Conservation (phyloP, 2,329 filamentous ascomycete species). For the Exophiala phaeomuriformis region DNA sequence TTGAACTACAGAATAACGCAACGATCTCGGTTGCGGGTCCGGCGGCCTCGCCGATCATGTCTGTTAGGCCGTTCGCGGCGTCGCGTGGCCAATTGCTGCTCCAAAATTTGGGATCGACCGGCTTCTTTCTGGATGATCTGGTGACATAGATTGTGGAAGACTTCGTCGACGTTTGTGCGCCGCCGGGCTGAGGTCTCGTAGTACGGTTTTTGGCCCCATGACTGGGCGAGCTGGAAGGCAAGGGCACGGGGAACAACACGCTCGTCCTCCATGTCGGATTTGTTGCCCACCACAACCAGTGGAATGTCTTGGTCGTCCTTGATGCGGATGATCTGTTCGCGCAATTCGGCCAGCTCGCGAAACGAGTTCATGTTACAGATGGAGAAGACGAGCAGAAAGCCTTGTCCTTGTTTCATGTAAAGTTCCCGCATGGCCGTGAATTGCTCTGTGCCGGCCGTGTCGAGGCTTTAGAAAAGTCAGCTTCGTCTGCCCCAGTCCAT, state of each 20-base stretch:
- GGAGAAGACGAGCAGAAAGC: slow-evolving; percentile 85
- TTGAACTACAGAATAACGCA: slow-evolving; percentile 29
- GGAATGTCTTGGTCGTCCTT: slow-evolving; percentile 80
- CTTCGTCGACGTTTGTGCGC: slow-evolving; percentile 81
- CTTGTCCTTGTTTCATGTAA: slow-evolving; percentile 90
- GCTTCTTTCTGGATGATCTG: slow-evolving; percentile 70
- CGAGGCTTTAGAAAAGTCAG: too few species aligned
- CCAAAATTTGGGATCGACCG: slow-evolving; percentile 32
- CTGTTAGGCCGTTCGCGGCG: slow-evolving; percentile 34
- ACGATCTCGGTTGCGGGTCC: slow-evolving; percentile 31
- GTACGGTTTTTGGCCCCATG: slow-evolving; percentile 79
- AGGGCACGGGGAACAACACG: slow-evolving; percentile 68
- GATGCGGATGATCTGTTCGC: slow-evolving; percentile 84
- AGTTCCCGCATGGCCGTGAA: slow-evolving; percentile 64
- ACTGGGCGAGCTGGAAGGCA: slow-evolving; percentile 77
- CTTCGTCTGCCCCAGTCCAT: slow-evolving; percentile 69
- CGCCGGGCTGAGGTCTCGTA: slow-evolving; percentile 83
- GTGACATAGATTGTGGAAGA: slow-evolving; percentile 75
- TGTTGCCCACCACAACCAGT: slow-evolving; percentile 88
- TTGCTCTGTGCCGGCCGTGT: slow-evolving; percentile 86
- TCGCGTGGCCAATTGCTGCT: slow-evolving; percentile 30
- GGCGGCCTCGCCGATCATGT: slow-evolving; percentile 32
- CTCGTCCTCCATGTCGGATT: slow-evolving; percentile 82
- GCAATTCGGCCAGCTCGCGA: slow-evolving; percentile 68
- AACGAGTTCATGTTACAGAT: slow-evolving; percentile 82